Base-by-base conservation (phyloP, 163 green algal genomes). In the Scenedesmus sp. region DNA sequence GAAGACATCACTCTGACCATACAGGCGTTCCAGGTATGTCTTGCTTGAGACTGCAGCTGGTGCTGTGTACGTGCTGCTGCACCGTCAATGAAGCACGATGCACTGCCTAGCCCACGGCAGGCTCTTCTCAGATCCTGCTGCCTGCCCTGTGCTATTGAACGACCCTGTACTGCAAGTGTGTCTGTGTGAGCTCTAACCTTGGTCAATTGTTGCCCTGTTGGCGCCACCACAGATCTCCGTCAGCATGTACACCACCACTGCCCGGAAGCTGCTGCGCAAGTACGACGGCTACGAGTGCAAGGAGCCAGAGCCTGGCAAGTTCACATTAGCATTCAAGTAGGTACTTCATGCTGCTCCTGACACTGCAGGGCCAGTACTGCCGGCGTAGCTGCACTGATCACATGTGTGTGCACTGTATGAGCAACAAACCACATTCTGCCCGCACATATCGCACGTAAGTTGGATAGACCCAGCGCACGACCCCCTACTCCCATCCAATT, bases 201-300 rank as follows among this genome's bases (percentile, higher is more conserved):
- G 46, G 6, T 53, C 46, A 53, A 53, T 10, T 70, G 20, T 33
- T 70, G 56, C n/a, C 46, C 35, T 81, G 35, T 81, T 44, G 72
- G 35, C 5, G 37, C 15, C 35, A 4, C 16, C 15, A n/a, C 35
- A 87, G 82, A 78, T 78, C 13, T 49, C 46, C 0, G 59, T 97
- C 2, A 86, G 43, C 56, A 94, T 90, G 79, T 95, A 95, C 90
- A 91, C 65, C 20, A 80, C 87, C 44, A 81, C 95, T 16, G 94
- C 95, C 53, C 93, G 96, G 44, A 73, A 83, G 68, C 93, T 98
- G 92, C 93, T 98, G 94, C 85, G 84, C 16, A 53, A 90, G n/a
- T 96, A 97, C 85, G 87, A 84, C 22, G 97, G 97, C 49, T 98
- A 98, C 86, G 96, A 98, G 92, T 98, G 97, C 95, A 98, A 98